These are phyloP conservation scores for Russula olivacea DNA, from an alignment of 768 basidiomycete species.

Conservation along the genomic window DNA sequence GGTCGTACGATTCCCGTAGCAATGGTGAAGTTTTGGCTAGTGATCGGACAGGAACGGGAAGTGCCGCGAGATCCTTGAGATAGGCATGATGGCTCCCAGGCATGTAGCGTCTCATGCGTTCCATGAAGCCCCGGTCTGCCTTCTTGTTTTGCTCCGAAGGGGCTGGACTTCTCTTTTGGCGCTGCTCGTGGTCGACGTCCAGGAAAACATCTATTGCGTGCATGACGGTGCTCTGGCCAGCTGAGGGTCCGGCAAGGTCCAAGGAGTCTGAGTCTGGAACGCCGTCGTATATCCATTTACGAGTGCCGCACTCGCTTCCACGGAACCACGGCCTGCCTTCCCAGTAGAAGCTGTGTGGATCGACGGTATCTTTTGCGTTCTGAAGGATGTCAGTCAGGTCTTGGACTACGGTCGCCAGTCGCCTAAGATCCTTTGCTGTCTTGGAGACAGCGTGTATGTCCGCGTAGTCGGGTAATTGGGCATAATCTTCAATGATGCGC, in stretches of 20 bases:
- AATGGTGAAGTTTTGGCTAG: slow-evolving; percentile 51
- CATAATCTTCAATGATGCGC: slow-evolving; percentile 80
- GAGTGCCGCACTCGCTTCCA: slow-evolving; percentile 44
- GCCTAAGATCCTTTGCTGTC: slow-evolving; percentile 64
- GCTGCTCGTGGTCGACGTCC: slow-evolving; percentile 83
- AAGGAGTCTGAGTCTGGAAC: slow-evolving; percentile 52
- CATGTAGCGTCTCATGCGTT: slow-evolving; percentile 93
- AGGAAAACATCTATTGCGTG: slow-evolving; percentile 81
- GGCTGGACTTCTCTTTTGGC: slow-evolving; percentile 58
- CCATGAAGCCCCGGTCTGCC: slow-evolving; percentile 78
- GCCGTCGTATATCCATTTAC: slow-evolving; percentile 76
- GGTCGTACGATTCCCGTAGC: slow-evolving; percentile 72
- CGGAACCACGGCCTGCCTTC: slow-evolving; percentile 89
- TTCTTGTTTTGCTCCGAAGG: slow-evolving; percentile 60
- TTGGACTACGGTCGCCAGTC: slow-evolving; percentile 63
- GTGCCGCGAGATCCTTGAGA: slow-evolving; percentile 56
- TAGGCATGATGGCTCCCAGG: slow-evolving; percentile 86
- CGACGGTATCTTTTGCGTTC: slow-evolving; percentile 62
- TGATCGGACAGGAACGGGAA: slow-evolving; percentile 57
- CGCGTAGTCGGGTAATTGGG: slow-evolving; percentile 62
- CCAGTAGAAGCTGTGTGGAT: slow-evolving; percentile 87
- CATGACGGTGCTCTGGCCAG: slow-evolving; percentile 91
- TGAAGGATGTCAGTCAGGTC: slow-evolving; percentile 67
- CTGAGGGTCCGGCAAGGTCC: slow-evolving; percentile 81
- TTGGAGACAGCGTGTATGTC: slow-evolving; percentile 60